A percentile compares a stretch with the other conserved stretches of the same genome.
phyloP scores from a whole-genome alignment of 2,329 filamentous ascomycete species.

The Purpureocillium takamizusanense region DNA sequence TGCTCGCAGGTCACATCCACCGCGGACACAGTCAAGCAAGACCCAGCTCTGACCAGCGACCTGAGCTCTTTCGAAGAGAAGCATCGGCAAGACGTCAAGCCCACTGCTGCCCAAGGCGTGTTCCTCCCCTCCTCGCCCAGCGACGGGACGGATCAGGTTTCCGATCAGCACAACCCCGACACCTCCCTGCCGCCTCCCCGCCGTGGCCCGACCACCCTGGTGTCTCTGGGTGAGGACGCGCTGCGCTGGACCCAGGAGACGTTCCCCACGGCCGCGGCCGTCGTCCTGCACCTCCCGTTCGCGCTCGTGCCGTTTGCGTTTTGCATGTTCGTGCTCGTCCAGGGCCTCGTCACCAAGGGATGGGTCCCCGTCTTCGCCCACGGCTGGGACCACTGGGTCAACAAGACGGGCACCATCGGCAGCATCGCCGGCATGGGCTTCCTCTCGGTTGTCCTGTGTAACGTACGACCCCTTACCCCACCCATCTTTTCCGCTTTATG shows the following conservation, averaged over 20 bases:
- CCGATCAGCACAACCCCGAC: too few relatives aligned
- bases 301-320: slow-evolving; percentile 63
- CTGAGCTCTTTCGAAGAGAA: slow-evolving; percentile 6
- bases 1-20: background rate
- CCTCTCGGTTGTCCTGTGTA: slow-evolving; percentile 60
- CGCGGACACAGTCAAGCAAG: background rate
- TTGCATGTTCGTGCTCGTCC: slow-evolving; percentile 66
- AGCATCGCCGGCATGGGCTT: slow-evolving; percentile 66
- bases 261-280: slow-evolving; percentile 60
- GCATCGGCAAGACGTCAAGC: background rate
- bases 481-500: too few relatives aligned
- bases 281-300: slow-evolving; percentile 57
- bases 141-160: background rate
- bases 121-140: background rate
- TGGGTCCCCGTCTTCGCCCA: slow-evolving; percentile 67
- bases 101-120: background rate
- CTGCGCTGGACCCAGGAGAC: slow-evolving; percentile 59
- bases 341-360: slow-evolving; percentile 63
- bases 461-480: slow-evolving; percentile 41
- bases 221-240: slow-evolving; percentile 33
- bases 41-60: slow-evolving; percentile 2
- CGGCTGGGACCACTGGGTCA: slow-evolving; percentile 66
- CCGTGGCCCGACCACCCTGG: slow-evolving; percentile 34
- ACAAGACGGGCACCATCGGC: slow-evolving; percentile 59
- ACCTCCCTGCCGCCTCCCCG: background rate